Percentiles rank a stretch among this genome's conserved stretches.
Evolutionary conservation across 2,329 filamentous ascomycete genomes (phyloP).

Genomic region (Nothopassalora personata): DNA sequence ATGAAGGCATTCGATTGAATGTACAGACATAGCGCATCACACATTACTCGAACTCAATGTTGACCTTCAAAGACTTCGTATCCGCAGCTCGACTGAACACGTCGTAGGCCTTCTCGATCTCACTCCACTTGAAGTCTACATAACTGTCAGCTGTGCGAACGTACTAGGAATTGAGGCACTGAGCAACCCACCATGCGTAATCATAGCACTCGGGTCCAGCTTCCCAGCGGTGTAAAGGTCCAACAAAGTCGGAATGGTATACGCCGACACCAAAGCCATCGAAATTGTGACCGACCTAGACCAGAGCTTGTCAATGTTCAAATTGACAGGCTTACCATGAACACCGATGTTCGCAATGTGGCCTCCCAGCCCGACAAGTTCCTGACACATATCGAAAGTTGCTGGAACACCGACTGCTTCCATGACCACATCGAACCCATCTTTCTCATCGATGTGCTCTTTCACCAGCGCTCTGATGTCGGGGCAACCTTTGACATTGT

Average conservation of each 20-base stretch:
- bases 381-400: conserved; percentile 50
- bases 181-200: conserved; percentile 21
- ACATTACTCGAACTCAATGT: too few species aligned
- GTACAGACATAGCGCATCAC: too few species aligned
- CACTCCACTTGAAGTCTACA: neutral
- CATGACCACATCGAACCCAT: conserved; percentile 54
- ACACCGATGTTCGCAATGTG: conserved; percentile 55
- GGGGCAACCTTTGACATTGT: conserved; percentile 31
- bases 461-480: conserved; percentile 35
- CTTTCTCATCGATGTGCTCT: conserved; percentile 35
- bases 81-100: too few species aligned
- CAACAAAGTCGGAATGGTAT: conserved; percentile 25
- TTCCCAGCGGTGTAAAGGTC: conserved; percentile 23
- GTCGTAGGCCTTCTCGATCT: neutral
- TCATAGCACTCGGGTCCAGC: conserved; percentile 21
- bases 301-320: conserved; percentile 53
- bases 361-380: conserved; percentile 50
- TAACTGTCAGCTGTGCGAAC: too few species aligned
- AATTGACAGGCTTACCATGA: conserved; percentile 49
- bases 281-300: conserved; percentile 39
- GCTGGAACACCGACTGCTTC: conserved; percentile 53
- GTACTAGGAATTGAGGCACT: too few species aligned
- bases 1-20: too few species aligned
- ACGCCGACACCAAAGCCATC: conserved; percentile 25
- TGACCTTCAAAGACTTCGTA: too few species aligned